Evolutionary conservation across 345 rosid species (phyloP).

Genomic region (Eucalyptus marginata): DNA sequence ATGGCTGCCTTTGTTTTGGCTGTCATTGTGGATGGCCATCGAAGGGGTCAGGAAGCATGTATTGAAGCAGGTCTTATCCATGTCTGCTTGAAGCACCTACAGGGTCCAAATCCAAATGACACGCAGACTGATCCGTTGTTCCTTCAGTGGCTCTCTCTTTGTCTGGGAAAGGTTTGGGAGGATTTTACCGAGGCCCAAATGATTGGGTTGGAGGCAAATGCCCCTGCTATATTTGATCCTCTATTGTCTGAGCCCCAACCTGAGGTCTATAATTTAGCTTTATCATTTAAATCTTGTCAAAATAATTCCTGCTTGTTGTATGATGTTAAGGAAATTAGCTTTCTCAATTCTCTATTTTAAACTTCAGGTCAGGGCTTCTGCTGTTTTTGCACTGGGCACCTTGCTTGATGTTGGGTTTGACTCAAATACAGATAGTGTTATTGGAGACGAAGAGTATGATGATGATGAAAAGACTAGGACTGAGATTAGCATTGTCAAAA

Average conservation of each 20-base stretch:
- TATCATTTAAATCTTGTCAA: not conserved
- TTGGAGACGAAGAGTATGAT: slow-evolving; percentile 69
- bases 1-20: slow-evolving; percentile 99
- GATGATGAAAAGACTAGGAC: slow-evolving; percentile 93
- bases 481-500: slow-evolving; percentile 70
- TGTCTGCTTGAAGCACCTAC: slow-evolving; percentile 88
- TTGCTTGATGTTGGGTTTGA: slow-evolving; percentile 84
- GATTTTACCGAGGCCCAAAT: slow-evolving; percentile 88
- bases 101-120: slow-evolving; percentile 54
- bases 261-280: slow-evolving; percentile 41
- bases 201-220: slow-evolving; percentile 65
- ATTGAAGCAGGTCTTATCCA: slow-evolving; percentile 64
- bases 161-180: slow-evolving; percentile 99
- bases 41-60: slow-evolving; percentile 97
- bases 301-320: not conserved
- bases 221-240: slow-evolving; percentile 57
- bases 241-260: slow-evolving; percentile 87
- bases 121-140: slow-evolving; percentile 72
- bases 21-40: slow-evolving; percentile 95
- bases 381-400: slow-evolving; percentile 88
- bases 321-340: not conserved
- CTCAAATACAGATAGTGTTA: slow-evolving; percentile 55
- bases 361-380: slow-evolving; percentile 96
- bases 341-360: not conserved
- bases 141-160: slow-evolving; percentile 97